Percentiles rank a stretch among this genome's conserved stretches.
Conservation (phyloP, 2,329 filamentous ascomycete species). For the Cytospora chrysosperma region DNA sequence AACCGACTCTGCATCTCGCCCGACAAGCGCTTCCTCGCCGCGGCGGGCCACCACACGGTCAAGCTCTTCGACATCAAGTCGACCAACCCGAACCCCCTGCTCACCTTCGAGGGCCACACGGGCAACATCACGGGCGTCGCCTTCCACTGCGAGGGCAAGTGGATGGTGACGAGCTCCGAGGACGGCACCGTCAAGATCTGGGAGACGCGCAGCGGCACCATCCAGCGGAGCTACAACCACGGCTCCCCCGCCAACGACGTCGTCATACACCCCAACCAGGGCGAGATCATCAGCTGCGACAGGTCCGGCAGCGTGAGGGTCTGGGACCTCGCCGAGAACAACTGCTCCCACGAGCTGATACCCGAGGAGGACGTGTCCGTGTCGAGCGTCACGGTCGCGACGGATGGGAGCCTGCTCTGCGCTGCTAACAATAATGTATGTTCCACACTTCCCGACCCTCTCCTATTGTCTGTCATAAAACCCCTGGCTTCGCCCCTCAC, state of each 20-base stretch:
- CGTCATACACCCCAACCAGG: constrained; percentile 98
- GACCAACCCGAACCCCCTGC: constrained; percentile 89
- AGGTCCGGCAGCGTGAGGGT: constrained; percentile 88
- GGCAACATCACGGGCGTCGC: constrained; percentile 95
- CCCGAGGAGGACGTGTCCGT: constrained; percentile 94
- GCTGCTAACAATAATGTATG: constrained; percentile 83
- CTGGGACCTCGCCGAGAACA: constrained; percentile 96
- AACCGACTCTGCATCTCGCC: constrained; percentile 98
- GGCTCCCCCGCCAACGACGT: constrained; percentile 91
- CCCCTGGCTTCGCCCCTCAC: too few relatives aligned
- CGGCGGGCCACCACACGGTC: constrained; percentile 75
- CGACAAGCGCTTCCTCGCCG: constrained; percentile 93
- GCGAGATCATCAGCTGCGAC: constrained; percentile 96
- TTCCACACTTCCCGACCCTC: neutral
- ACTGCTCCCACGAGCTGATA: constrained; percentile 92
- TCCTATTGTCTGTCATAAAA: too few relatives aligned
- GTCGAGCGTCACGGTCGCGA: constrained; percentile 92
- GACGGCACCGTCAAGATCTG: constrained; percentile 97
- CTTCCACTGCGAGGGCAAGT: constrained; percentile 98
- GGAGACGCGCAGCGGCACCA: constrained; percentile 81
- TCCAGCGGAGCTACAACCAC: constrained; percentile 93
- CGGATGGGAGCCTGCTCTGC: constrained; percentile 87
- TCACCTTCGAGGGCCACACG: constrained; percentile 94
- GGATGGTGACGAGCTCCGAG: constrained; percentile 98
- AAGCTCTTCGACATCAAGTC: constrained; percentile 99